These are phyloP conservation scores for Starmerella sirachaensis DNA, from an alignment of 805 yeast genomes.

Conservation along the genomic window DNA sequence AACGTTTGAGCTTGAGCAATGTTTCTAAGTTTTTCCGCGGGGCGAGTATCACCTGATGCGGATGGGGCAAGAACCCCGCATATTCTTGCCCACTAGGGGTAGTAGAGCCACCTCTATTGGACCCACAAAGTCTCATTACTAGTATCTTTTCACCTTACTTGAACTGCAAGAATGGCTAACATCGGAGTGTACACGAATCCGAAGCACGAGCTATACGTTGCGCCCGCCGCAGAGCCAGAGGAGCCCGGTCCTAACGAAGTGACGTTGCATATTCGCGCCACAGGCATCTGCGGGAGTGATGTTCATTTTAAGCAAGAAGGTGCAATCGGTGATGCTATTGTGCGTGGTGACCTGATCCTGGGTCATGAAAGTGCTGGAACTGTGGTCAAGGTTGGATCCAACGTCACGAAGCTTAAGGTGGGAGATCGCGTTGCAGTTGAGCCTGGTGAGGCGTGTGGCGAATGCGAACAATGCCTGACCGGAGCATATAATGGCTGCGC, in stretches of 20 bases:
- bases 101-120: too few relatives aligned
- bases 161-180: slow-evolving; percentile 15
- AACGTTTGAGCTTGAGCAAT: too few relatives aligned
- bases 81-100: too few relatives aligned
- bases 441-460: slow-evolving; percentile 43
- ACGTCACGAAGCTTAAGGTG: slow-evolving; percentile 35
- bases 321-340: slow-evolving; percentile 43
- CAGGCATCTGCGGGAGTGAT: slow-evolving; percentile 70
- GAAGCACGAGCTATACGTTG: slow-evolving; percentile 26
- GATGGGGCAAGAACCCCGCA: too few relatives aligned
- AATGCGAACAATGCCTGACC: slow-evolving; percentile 28
- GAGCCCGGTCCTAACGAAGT: slow-evolving; percentile 33
- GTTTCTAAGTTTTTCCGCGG: too few relatives aligned
- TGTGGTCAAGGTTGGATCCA: slow-evolving; percentile 39
- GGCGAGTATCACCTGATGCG: too few relatives aligned
- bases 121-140: too few relatives aligned
- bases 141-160: background rate
- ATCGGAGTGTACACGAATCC: slow-evolving; percentile 28
- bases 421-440: slow-evolving; percentile 37
- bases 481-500: slow-evolving; percentile 33
- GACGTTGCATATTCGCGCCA: slow-evolving; percentile 45
- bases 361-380: slow-evolving; percentile 49
- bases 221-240: slow-evolving; percentile 15
- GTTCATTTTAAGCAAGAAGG: slow-evolving; percentile 59
- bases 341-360: slow-evolving; percentile 48